Percentiles rank a stretch among this genome's conserved stretches.
Evolutionary conservation across 441 rosid genomes (phyloP).

Genomic region (Eugenia klotzschiana): DNA sequence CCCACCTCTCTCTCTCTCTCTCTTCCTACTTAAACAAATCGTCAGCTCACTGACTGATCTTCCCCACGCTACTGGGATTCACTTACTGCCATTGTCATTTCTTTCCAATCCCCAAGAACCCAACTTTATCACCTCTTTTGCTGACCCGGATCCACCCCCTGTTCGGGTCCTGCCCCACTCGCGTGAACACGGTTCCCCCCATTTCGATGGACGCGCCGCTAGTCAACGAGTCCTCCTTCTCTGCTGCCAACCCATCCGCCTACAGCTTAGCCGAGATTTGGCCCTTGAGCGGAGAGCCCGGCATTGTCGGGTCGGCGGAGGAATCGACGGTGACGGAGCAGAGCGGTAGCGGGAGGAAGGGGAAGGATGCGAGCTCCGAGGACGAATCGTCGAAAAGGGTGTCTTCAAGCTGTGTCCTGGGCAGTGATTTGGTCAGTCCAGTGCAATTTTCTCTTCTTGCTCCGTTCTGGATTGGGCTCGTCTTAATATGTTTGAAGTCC

Average conservation of each 20-base stretch:
- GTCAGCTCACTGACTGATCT: neutral
- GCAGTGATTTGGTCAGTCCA: constrained; percentile 55
- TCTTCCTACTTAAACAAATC: neutral
- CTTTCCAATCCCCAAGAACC: neutral
- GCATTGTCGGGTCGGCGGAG: constrained; percentile 28
- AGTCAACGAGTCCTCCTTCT: constrained; percentile 57
- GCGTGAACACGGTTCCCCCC: neutral
- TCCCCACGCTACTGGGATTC: neutral
- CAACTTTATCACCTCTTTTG: neutral
- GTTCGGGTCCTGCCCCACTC: constrained; percentile 4
- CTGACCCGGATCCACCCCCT: neutral
- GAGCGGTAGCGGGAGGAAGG: constrained; percentile 44
- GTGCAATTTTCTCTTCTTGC: neutral
- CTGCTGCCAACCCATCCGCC: constrained; percentile 36
- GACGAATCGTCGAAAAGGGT: constrained; percentile 67
- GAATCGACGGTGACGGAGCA: constrained; percentile 74
- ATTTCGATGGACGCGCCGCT: constrained; percentile 67
- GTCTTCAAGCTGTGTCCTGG: constrained; percentile 50
- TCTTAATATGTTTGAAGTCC: neutral
- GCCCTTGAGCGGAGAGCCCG: constrained; percentile 38
- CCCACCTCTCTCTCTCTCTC: neutral
- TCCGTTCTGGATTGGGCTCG: neutral
- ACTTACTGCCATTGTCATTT: neutral
- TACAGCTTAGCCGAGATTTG: constrained; percentile 58
- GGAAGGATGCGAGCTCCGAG: constrained; percentile 57